These are phyloP conservation scores for Fraxinus latifolia DNA, from an alignment of 305 asterid genomes.

Conservation along the genomic window DNA sequence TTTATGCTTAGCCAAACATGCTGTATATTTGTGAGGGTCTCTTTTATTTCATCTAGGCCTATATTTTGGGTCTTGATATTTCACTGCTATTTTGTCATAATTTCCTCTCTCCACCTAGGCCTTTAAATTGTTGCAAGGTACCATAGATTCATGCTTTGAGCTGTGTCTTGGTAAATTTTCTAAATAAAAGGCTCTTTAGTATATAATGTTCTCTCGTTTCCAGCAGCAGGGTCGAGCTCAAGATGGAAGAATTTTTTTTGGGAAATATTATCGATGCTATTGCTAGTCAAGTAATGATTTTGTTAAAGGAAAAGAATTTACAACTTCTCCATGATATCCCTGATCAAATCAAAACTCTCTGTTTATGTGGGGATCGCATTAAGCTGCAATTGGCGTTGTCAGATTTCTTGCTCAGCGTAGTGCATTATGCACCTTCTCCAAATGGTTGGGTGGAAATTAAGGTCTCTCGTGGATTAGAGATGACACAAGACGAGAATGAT, in stretches of 20 bases:
- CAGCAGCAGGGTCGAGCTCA: slow-evolving; percentile 46
- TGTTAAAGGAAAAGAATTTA: slow-evolving; percentile 47
- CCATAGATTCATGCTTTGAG: neutral
- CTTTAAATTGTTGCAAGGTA: neutral
- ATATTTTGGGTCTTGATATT: neutral
- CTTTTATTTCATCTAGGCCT: neutral
- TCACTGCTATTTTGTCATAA: neutral
- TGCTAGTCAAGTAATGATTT: slow-evolving; percentile 63
- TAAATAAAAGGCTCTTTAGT: neutral
- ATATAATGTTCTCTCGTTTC: slow-evolving; percentile 18
- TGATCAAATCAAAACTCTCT: slow-evolving; percentile 41
- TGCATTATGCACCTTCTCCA: slow-evolving; percentile 41
- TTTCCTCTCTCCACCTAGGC: neutral
- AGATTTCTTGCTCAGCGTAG: slow-evolving; percentile 53
- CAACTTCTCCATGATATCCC: slow-evolving; percentile 48
- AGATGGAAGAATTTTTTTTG: slow-evolving; percentile 45
- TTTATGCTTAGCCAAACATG: neutral
- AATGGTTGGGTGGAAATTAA: slow-evolving; percentile 72
- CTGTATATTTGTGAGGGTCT: neutral
- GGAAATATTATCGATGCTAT: slow-evolving; percentile 56
- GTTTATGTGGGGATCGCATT: slow-evolving; percentile 53
- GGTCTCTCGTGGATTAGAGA: slow-evolving; percentile 39
- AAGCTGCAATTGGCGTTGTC: slow-evolving; percentile 61
- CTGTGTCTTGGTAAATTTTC: neutral
- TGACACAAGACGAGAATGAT: slow-evolving; percentile 45